Conservation (phyloP, 441 rosid species). For the Syzygium syzygioides region DNA sequence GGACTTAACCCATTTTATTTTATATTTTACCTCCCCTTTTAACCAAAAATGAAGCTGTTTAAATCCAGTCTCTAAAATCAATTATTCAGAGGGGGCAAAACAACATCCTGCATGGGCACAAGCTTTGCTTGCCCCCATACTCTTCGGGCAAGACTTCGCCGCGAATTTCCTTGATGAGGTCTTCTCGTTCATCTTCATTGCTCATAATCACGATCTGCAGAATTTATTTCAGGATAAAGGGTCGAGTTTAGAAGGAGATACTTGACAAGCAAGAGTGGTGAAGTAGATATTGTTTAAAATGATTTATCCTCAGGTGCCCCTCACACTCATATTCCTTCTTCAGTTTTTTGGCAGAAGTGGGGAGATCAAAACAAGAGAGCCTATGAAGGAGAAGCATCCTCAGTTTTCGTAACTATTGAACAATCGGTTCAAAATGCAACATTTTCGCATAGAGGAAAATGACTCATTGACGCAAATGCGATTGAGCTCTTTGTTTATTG, state of each 20-base stretch:
- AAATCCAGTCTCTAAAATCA: background rate
- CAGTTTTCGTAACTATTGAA: background rate
- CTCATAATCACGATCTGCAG: conserved; percentile 34
- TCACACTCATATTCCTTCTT: background rate
- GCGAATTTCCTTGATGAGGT: conserved; percentile 38
- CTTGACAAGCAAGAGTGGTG: background rate
- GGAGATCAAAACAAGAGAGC: background rate
- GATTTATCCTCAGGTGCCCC: background rate
- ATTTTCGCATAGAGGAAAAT: background rate
- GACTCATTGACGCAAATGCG: background rate
- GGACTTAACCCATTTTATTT: background rate
- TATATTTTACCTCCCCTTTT: background rate
- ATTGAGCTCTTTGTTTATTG: background rate
- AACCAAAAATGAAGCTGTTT: background rate
- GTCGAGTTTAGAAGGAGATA: background rate
- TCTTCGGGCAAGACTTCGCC: conserved; percentile 57
- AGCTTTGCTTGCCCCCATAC: conserved; percentile 65
- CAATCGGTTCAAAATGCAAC: background rate
- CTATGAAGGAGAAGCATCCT: background rate
- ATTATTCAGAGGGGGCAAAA: conserved; percentile 24
- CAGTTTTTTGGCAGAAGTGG: background rate
- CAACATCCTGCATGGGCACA: conserved; percentile 45
- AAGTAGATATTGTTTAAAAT: no score
- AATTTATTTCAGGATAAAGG: background rate
- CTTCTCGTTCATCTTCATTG: conserved; percentile 36